Percentiles rank a stretch among this genome's conserved stretches.
Conservation (phyloP, 2,329 filamentous ascomycete species). For the Pyrenochaeta sp. region DNA sequence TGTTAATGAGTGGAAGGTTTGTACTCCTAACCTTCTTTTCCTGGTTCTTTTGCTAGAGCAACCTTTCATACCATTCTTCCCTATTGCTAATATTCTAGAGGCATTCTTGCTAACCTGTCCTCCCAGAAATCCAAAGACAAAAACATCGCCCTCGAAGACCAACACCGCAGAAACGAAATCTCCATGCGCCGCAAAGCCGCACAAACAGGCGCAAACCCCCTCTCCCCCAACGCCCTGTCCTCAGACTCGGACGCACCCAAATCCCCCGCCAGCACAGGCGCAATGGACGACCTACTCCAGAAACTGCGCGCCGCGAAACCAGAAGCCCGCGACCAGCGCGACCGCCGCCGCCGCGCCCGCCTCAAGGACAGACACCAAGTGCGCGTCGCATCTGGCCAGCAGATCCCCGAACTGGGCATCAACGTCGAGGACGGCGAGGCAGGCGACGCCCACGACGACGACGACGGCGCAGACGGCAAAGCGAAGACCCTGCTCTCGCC, state of each 20-base stretch:
- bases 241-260: constrained; percentile 52
- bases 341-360: constrained; percentile 83
- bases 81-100: no score
- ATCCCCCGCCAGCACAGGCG: constrained; percentile 77
- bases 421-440: constrained; percentile 56
- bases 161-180: constrained; percentile 82
- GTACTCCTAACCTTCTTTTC: constrained; percentile 27
- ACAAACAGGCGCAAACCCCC: constrained; percentile 52
- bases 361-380: constrained; percentile 92
- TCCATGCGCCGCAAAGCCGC: constrained; percentile 82
- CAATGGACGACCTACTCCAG: constrained; percentile 95
- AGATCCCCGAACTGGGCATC: constrained; percentile 77
- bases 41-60: background rate
- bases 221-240: constrained; percentile 57
- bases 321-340: constrained; percentile 85
- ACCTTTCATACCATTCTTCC: background rate
- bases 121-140: constrained; percentile 88
- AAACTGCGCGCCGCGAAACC: constrained; percentile 93
- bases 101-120: constrained; percentile 12
- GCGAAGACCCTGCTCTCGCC: constrained; percentile 64
- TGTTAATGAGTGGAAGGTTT: constrained; percentile 86
- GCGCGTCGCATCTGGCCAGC: constrained; percentile 85
- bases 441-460: constrained; percentile 6
- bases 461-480: constrained; percentile 51
- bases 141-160: constrained; percentile 85